phyloP scores from a whole-genome alignment of 345 rosid genomes.

The Heritiera fomes region DNA sequence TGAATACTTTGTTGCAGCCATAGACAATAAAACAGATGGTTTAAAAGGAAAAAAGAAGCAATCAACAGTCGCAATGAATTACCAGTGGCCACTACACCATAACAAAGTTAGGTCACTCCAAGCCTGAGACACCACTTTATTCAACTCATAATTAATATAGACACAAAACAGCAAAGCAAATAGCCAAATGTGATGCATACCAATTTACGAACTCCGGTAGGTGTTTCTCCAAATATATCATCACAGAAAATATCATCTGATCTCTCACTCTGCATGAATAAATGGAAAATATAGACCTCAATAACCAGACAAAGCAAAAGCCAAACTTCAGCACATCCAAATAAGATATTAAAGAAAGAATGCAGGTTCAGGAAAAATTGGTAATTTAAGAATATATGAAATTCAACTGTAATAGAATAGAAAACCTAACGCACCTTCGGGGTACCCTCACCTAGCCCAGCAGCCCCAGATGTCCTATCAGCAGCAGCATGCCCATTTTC shows the following conservation, averaged over 20 bases:
- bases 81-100: background rate
- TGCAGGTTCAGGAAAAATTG: background rate
- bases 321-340: conserved; percentile 29
- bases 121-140: background rate
- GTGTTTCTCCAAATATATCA: conserved; percentile 98
- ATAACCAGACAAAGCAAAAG: conserved; percentile 22
- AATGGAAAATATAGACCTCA: conserved; percentile 18
- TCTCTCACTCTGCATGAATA: conserved; percentile 74
- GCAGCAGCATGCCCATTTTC: conserved; percentile 45
- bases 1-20: background rate
- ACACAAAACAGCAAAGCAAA: background rate
- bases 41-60: conserved; percentile 3
- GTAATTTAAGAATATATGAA: background rate
- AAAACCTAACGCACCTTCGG: conserved; percentile 70
- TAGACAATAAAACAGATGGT: background rate
- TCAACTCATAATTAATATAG: background rate
- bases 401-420: background rate
- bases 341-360: conserved; percentile 21
- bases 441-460: conserved; percentile 91
- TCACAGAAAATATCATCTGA: conserved; percentile 77
- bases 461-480: conserved; percentile 47
- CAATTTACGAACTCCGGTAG: conserved; percentile 59
- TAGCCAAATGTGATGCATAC: conserved; percentile 39
- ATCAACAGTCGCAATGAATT: background rate
- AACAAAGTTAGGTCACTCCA: background rate